phyloP scores from a whole-genome alignment of 2,329 filamentous ascomycete genomes.

The Bipolaris sorokiniana region DNA sequence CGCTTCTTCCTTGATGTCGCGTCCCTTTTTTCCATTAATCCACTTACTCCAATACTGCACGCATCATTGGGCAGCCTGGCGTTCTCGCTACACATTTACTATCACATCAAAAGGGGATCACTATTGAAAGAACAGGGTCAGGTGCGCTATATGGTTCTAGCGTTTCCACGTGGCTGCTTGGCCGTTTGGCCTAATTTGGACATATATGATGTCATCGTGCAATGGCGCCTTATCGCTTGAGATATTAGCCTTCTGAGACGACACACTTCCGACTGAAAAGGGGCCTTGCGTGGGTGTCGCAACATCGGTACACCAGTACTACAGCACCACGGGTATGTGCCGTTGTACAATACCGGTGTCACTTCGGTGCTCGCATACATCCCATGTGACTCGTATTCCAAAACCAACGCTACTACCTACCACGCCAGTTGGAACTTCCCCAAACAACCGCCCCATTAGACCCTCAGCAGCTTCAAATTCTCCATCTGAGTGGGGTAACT shows the following conservation, averaged over 20 bases:
- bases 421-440: constrained; percentile 2
- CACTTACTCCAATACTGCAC: not conserved
- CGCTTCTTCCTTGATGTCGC: not conserved
- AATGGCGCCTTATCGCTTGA: not conserved
- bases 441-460: constrained; percentile 1
- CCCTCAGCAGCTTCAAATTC: not conserved
- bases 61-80: not conserved
- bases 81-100: not conserved
- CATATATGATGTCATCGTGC: not conserved
- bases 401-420: not conserved
- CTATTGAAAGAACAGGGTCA: not conserved
- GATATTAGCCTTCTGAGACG: not conserved
- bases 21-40: not conserved
- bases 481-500: not conserved
- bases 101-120: not conserved
- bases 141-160: not conserved
- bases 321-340: not conserved
- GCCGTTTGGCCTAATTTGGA: not conserved
- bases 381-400: constrained; percentile 3
- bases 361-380: constrained; percentile 6
- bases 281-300: not conserved
- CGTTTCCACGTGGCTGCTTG: not conserved
- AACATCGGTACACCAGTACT: constrained; percentile 4
- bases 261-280: not conserved
- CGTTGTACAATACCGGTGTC: constrained; percentile 7